Evolutionary conservation across 768 basidiomycete species (phyloP).

Genomic region (Hydnum rufescens): DNA sequence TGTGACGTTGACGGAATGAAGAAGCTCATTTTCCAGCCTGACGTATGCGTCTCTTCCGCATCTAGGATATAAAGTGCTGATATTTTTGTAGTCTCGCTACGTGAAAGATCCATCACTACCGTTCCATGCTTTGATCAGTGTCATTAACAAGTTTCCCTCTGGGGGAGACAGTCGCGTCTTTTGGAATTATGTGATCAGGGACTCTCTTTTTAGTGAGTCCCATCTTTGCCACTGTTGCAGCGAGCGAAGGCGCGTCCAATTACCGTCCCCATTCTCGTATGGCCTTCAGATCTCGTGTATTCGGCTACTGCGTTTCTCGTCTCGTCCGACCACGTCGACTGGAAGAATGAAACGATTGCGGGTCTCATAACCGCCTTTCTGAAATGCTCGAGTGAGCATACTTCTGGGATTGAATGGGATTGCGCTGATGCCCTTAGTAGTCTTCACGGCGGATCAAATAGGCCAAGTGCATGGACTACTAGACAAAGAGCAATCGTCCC

Average conservation of each 20-base stretch:
- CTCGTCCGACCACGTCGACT: not conserved
- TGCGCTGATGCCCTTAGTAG: not conserved
- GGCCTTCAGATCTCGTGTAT: not conserved
- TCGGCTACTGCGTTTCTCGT: not conserved
- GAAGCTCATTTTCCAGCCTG: constrained; percentile 55
- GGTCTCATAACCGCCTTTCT: not conserved
- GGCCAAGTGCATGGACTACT: not conserved
- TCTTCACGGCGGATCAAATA: not conserved
- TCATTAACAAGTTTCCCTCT: constrained; percentile 58
- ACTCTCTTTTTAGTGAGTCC: constrained; percentile 44
- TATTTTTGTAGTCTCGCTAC: constrained; percentile 46
- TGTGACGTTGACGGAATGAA: constrained; percentile 44
- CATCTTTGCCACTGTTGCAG: not conserved
- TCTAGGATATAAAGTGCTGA: not conserved
- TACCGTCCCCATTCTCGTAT: not conserved
- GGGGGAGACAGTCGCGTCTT: constrained; percentile 60
- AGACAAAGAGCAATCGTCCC: not conserved
- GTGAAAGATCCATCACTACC: constrained; percentile 69
- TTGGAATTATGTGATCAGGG: constrained; percentile 42
- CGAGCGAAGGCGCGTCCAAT: not conserved
- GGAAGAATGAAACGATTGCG: not conserved
- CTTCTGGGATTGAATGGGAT: not conserved
- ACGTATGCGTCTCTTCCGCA: constrained; percentile 28
- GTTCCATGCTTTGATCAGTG: constrained; percentile 56
- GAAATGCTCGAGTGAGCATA: not conserved